phyloP scores from a whole-genome alignment of 257 asterid genomes.

The Misopates orontium region DNA sequence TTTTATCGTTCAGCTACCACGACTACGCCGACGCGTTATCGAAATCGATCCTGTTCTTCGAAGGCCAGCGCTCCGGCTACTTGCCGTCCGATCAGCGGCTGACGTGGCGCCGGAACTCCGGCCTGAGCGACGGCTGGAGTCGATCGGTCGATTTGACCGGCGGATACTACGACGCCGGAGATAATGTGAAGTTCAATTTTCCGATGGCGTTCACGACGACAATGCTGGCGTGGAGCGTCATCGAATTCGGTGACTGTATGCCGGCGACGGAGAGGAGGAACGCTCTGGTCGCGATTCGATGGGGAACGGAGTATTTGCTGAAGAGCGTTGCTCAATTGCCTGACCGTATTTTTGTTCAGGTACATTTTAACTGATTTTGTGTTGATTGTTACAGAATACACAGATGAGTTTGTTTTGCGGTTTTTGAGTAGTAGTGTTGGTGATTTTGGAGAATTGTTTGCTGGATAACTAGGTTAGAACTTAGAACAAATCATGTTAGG shows the following conservation, averaged over 20 bases:
- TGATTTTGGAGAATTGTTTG: not conserved
- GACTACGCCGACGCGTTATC: conserved; percentile 82
- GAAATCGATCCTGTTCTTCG: conserved; percentile 77
- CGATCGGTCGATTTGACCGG: conserved; percentile 69
- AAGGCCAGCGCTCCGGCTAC: conserved; percentile 91
- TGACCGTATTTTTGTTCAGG: conserved; percentile 93
- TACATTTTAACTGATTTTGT: no score
- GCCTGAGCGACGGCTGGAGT: conserved; percentile 77
- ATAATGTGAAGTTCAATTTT: conserved; percentile 79
- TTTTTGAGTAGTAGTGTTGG: not conserved
- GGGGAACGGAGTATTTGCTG: conserved; percentile 90
- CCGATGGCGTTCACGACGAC: conserved; percentile 99
- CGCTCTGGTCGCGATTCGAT: conserved; percentile 68
- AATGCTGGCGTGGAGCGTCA: conserved; percentile 92
- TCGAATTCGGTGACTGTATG: conserved; percentile 76
- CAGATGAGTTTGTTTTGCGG: no score
- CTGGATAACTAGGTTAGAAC: no score
- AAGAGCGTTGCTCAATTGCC: conserved; percentile 78
- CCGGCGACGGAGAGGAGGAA: conserved; percentile 72
- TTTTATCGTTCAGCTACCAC: conserved; percentile 44
- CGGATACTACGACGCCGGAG: conserved; percentile 98
- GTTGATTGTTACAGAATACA: no score
- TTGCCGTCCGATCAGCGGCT: conserved; percentile 81
- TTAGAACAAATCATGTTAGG: no score
- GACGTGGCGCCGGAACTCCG: conserved; percentile 84